phyloP scores from a whole-genome alignment of 2,329 filamentous ascomycete species.

The Talaromyces pinophilus region DNA sequence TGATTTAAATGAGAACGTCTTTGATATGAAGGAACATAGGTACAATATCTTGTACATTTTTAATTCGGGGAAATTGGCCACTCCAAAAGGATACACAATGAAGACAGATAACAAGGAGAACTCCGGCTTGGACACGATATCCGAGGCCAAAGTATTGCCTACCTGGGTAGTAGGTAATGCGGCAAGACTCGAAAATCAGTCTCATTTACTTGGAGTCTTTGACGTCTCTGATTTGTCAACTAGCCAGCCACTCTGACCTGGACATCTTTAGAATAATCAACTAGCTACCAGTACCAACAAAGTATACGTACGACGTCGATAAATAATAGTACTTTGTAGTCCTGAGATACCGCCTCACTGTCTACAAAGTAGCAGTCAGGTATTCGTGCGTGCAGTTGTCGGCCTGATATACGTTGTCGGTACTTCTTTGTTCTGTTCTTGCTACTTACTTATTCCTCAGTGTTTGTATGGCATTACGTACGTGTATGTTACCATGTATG shows the following conservation, averaged over 20 bases:
- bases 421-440: not conserved
- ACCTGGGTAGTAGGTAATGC: not conserved
- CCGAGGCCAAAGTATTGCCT: slow-evolving; percentile 1
- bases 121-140: not conserved
- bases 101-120: not conserved
- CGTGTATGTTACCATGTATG: not conserved
- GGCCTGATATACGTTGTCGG: not conserved
- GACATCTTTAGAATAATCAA: not conserved
- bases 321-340: not conserved
- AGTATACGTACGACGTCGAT: not conserved
- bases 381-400: slow-evolving; percentile 9
- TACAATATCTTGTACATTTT: not conserved
- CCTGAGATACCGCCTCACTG: not conserved
- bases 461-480: slow-evolving; percentile 1
- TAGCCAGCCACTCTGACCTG: not conserved
- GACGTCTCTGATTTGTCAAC: not conserved
- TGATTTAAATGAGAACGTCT: not conserved
- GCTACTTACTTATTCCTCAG: not conserved
- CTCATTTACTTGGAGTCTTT: not conserved
- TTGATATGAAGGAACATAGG: not conserved
- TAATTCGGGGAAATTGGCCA: not conserved
- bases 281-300: not conserved
- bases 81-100: not conserved
- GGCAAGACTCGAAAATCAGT: slow-evolving; percentile 6
- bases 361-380: slow-evolving; percentile 13